Conservation (phyloP, 495 filamentous ascomycete species). For the Xylaria intraflava region DNA sequence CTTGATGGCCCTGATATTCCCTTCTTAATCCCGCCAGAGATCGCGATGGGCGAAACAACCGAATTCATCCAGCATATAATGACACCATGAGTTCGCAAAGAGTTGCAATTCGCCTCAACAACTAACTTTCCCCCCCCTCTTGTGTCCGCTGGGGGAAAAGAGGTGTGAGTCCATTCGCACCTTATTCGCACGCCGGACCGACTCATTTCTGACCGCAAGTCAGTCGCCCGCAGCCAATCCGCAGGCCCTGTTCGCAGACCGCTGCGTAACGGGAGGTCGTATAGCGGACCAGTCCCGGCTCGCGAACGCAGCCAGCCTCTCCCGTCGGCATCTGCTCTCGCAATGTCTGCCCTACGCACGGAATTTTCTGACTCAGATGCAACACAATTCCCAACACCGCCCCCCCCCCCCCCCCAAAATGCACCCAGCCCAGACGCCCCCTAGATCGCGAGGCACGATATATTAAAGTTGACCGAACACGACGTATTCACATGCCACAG, state of each 20-base stretch:
- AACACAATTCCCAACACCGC: slow-evolving; percentile 20
- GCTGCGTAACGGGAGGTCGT: slow-evolving; percentile 18
- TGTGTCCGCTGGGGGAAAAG: background rate
- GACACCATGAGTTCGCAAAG: no score
- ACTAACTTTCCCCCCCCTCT: no score
- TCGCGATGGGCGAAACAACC: background rate
- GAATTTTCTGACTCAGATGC: slow-evolving; percentile 27
- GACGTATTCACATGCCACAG: background rate
- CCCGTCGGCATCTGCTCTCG: slow-evolving; percentile 23
- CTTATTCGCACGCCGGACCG: background rate
- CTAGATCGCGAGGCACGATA: slow-evolving; percentile 3
- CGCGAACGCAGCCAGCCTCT: slow-evolving; percentile 3
- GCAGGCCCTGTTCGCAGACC: slow-evolving; percentile 21
- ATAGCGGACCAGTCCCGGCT: slow-evolving; percentile 15
- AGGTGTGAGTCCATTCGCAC: background rate
- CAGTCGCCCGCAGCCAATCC: slow-evolving; percentile 24
- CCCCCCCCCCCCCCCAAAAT: slow-evolving; percentile 7
- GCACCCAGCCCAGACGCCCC: slow-evolving; percentile 1
- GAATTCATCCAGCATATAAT: background rate
- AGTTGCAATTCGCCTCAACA: no score
- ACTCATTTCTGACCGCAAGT: slow-evolving; percentile 25
- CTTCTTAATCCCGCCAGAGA: background rate
- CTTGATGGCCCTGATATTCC: no score
- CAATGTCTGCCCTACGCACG: slow-evolving; percentile 12
- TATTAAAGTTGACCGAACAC: background rate